Percentiles rank a stretch among this genome's conserved stretches.
Evolutionary conservation across 306 rosid species (phyloP).

Genomic region (Lagenaria siceraria): DNA sequence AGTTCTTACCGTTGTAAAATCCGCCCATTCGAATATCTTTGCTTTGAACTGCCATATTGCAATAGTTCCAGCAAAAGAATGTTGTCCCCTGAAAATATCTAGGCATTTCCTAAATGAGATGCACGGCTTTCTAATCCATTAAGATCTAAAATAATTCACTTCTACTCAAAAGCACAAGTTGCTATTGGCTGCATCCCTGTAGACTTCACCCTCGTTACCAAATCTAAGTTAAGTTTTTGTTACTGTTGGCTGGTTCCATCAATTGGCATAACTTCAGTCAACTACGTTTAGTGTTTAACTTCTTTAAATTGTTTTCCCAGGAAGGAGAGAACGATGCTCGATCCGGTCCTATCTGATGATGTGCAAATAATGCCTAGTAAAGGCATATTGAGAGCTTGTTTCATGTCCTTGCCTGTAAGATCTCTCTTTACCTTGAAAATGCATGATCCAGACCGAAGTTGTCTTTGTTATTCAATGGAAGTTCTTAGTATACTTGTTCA

Average conservation of each 20-base stretch:
- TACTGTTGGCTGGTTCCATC: background rate
- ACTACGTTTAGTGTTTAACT: background rate
- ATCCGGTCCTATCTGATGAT: slow-evolving; percentile 50
- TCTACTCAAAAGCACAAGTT: background rate
- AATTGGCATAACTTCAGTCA: background rate
- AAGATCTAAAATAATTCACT: background rate
- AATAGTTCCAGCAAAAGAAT: background rate
- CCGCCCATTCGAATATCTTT: background rate
- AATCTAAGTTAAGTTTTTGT: background rate
- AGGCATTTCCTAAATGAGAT: background rate
- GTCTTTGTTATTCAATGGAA: background rate
- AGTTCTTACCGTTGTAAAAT: background rate
- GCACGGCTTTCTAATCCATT: background rate
- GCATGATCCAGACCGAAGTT: background rate
- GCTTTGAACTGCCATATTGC: background rate
- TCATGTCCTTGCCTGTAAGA: slow-evolving; percentile 76
- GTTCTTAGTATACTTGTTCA: background rate
- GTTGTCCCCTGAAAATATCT: background rate
- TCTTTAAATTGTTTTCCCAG: slow-evolving; percentile 17
- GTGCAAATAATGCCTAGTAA: slow-evolving; percentile 58
- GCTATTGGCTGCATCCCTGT: background rate
- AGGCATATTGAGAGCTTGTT: slow-evolving; percentile 71
- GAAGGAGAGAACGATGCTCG: slow-evolving; percentile 55
- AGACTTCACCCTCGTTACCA: background rate
- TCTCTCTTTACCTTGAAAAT: background rate